Evolutionary conservation across 495 filamentous ascomycete genomes (phyloP).

Genomic region (Xylaria cubensis): DNA sequence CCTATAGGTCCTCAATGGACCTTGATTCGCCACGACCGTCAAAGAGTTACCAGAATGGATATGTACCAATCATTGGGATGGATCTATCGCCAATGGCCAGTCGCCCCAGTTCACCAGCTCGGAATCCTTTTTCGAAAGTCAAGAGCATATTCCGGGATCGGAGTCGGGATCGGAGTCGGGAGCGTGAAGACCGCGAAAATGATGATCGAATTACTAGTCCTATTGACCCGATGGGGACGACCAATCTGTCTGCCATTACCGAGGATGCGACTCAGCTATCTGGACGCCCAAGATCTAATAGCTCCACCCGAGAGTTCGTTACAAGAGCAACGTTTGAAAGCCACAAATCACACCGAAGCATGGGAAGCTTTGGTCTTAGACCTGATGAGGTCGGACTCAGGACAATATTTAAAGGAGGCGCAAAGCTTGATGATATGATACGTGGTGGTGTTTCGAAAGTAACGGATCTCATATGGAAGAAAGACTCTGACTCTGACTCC

Average conservation of each 20-base stretch:
- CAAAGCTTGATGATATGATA: conserved; percentile 56
- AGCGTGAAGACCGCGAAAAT: conserved; percentile 37
- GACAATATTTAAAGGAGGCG: conserved; percentile 50
- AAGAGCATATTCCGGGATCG: conserved; percentile 57
- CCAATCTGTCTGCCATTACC: conserved; percentile 34
- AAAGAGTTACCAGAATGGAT: conserved; percentile 36
- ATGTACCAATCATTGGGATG: conserved; percentile 48
- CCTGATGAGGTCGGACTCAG: conserved; percentile 52
- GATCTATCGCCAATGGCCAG: conserved; percentile 53
- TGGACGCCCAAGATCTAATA: conserved; percentile 45
- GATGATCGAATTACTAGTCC: conserved; percentile 36
- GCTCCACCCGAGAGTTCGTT: conserved; percentile 44
- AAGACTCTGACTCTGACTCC: conserved; percentile 45
- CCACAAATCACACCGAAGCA: conserved; percentile 49
- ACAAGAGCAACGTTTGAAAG: conserved; percentile 41
- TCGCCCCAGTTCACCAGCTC: conserved; percentile 49
- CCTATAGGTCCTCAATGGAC: conserved; percentile 47
- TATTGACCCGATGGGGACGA: conserved; percentile 30
- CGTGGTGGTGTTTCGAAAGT: conserved; percentile 57
- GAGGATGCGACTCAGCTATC: conserved; percentile 39
- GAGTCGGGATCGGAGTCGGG: conserved; percentile 55
- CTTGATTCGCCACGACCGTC: conserved; percentile 50
- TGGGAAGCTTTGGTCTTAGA: conserved; percentile 45
- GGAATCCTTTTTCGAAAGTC: conserved; percentile 54
- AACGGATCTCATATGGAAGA: conserved; percentile 56